Evolutionary conservation across 2,329 filamentous ascomycete species (phyloP), one percentile per base, ranked within the genome.

Genomic region (Pseudogymnoascus sp.): DNA sequence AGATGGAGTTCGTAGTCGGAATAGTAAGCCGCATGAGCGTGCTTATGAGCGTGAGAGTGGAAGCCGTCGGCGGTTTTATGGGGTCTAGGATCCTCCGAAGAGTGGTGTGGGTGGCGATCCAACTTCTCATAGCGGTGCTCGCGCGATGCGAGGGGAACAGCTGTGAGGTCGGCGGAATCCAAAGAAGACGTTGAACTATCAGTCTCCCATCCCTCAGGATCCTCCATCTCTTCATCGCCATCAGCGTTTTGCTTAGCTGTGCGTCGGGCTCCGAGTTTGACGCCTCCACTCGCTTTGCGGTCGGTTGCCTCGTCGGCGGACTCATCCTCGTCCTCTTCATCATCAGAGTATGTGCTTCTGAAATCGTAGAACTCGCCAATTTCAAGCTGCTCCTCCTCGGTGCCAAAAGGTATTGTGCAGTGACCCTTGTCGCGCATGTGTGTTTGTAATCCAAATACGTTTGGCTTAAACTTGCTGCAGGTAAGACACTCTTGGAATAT

Each of bases 281-380:
- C 87, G 13, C 89, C 90, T 26, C 77, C 80, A 60, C 78, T 78
- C 11, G 77, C 76, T 53, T 77, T 78, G 13, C 83, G 80, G 8
- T 76, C 78, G 40, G 79, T 77, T 28, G 74, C 74, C 61, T 81
- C 82, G 35, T 80, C 81, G 60, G 82, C 82, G 7, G 78, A 79
- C 3, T 87, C 85, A 5, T 85, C 83, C 1, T 83, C 85, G 1
- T 86, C 83, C 15, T 84, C 79, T 63, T 83, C 90, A 10, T 82
- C 85, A 71, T 97, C 95, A 0, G 92, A 95, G 75, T 99, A 99
- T 1, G 95, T 96, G 77, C 90, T 90, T 68, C 90, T 85, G 82
- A 99, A 99, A 74, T 99, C 95, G 76, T 99, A 99, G 76, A 91
- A 97, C 68, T 97, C 91, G 64, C 95, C 95, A 71, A 99, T 91